A percentile compares a stretch with the other conserved stretches of the same genome.
phyloP scores from a whole-genome alignment of 2,329 filamentous ascomycete species.

The Nemania sp. region DNA sequence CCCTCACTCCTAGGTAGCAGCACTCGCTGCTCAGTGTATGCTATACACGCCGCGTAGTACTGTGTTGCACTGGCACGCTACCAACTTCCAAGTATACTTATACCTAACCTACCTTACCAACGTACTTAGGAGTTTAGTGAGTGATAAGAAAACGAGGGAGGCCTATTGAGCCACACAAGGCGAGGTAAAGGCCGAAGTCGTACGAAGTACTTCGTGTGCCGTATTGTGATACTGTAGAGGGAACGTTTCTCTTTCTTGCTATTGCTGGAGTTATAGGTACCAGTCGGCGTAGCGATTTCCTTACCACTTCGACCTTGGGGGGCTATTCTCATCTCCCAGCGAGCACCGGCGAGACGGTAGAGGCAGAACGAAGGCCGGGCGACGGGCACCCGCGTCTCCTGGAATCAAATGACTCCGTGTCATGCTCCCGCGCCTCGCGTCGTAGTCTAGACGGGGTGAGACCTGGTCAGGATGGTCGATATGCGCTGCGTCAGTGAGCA shows the following conservation, averaged over 20 bases:
- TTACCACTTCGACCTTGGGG: not conserved
- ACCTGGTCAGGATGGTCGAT: constrained; percentile 26
- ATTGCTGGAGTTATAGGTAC: not conserved
- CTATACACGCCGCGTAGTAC: constrained; percentile 6
- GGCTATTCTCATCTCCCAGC: not conserved
- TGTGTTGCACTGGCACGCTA: no score
- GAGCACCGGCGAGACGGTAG: not conserved
- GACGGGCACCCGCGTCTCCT: constrained; percentile 6
- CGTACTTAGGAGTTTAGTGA: no score
- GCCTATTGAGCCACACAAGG: constrained; percentile 14
- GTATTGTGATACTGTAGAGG: not conserved
- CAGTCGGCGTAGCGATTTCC: not conserved
- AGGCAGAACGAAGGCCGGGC: not conserved
- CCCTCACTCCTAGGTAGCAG: not conserved
- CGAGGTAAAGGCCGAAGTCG: constrained; percentile 3
- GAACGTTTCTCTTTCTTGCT: not conserved
- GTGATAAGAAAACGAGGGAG: not conserved
- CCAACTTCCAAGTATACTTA: not conserved
- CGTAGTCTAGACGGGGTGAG: not conserved
- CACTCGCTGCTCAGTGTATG: not conserved
- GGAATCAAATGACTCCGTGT: constrained; percentile 4
- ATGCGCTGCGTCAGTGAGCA: constrained; percentile 35
- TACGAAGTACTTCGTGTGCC: no score
- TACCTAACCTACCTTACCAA: not conserved
- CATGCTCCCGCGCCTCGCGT: not conserved